A percentile compares a stretch with the other conserved stretches of the same genome.
phyloP scores from a whole-genome alignment of 2,329 filamentous ascomycete species.

The Sporothrix brasiliensis region DNA sequence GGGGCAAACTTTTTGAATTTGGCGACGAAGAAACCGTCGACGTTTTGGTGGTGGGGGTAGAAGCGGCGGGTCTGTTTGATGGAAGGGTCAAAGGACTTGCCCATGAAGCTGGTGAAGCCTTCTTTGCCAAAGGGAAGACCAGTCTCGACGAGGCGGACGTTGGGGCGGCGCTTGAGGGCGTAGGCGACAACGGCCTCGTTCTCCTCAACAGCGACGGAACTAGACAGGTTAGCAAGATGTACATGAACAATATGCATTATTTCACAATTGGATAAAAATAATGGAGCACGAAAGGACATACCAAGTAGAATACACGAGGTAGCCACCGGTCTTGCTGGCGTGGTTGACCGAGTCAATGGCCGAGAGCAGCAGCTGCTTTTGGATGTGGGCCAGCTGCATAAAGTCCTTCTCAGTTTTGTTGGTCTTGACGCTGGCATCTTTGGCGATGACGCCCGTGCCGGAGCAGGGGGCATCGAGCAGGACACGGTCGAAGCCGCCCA shows the following conservation, averaged over 20 bases:
- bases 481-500: slow-evolving; percentile 94
- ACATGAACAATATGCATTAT: not conserved
- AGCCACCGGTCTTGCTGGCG: slow-evolving; percentile 92
- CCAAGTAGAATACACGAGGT: slow-evolving; percentile 95
- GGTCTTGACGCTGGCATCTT: slow-evolving; percentile 95
- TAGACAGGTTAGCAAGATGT: not conserved
- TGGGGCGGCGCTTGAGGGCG: slow-evolving; percentile 85
- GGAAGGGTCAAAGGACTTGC: slow-evolving; percentile 86
- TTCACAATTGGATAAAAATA: slow-evolving; percentile 24
- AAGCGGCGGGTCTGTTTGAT: slow-evolving; percentile 82
- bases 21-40: slow-evolving; percentile 94
- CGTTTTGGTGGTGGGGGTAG: slow-evolving; percentile 79
- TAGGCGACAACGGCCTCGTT: slow-evolving; percentile 95
- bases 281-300: slow-evolving; percentile 32
- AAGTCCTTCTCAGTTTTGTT: slow-evolving; percentile 98
- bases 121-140: slow-evolving; percentile 88
- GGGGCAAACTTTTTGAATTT: slow-evolving; percentile 94
- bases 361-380: slow-evolving; percentile 89
- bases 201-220: slow-evolving; percentile 37
- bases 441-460: slow-evolving; percentile 95
- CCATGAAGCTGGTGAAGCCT: slow-evolving; percentile 86
- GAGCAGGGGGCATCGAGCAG: slow-evolving; percentile 94
- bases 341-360: slow-evolving; percentile 96
- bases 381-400: slow-evolving; percentile 85
- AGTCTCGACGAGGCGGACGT: slow-evolving; percentile 90